Base-by-base conservation (phyloP, 129 eudicot genomes). In the Daucus carota region DNA sequence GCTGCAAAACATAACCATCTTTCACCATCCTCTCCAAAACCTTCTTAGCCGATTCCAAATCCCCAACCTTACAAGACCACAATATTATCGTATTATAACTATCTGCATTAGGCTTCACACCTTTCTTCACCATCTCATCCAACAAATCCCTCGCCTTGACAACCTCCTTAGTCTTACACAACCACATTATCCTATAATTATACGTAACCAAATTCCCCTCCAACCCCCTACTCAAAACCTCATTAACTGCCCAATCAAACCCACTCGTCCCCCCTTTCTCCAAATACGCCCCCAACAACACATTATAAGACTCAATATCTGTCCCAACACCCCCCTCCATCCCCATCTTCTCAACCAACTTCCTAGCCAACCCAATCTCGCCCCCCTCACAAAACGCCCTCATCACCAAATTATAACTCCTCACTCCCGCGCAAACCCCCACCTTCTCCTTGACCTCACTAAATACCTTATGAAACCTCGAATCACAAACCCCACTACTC, bases 51-150 rank as follows among this genome's bases (percentile, higher is more conserved):
- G 85, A 80, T 38, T 70, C 87, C 47, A 86, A 75, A 80, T 86
- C 87, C 8, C 90, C 90, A 63, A 78, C 85, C 81, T 80, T 86
- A 78, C 87, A 86, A 78, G 78, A 80, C 77, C 87, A 86, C 12
- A 83, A 83, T 0, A 86, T 83, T 33, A 86, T 73, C 46, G 78
- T 59, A 72, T 73, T 46, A 65, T 86, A 86, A 73, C 81, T 83
- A 0, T 78, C 85, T 32, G 81, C 73, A 83, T 86, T 77, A 7
- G 90, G 90, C 43, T 65, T 69, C 41, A 83, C 83, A 5, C 85
- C 87, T 41, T 83, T 86, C 14, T 46, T 29, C 46, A 83, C 62
- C 90, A 83, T 83, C 52, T 86, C 90, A 80, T 83, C 85, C 85
- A 86, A 66, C 83, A 86, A 75, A 65, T 83, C 75, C 74, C 41